A percentile compares a stretch with the other conserved stretches of the same genome.
phyloP scores from a whole-genome alignment of 306 rosid species.

The Cucurbita argyrosperma region DNA sequence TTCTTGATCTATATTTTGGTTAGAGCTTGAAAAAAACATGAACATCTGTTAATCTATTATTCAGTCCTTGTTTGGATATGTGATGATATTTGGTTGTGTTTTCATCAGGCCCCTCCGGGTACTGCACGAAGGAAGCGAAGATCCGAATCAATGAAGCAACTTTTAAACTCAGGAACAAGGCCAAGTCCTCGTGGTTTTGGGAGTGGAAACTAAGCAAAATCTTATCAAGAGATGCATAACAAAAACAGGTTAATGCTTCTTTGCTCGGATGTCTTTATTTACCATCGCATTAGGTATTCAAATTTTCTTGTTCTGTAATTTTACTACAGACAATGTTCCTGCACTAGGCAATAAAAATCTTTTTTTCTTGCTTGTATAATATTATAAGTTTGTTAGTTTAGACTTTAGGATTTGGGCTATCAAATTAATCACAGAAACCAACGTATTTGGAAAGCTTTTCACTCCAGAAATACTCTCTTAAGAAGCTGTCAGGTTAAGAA shows the following conservation, averaged over 20 bases:
- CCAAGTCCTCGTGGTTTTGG: slow-evolving; percentile 87
- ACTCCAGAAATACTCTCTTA: background rate
- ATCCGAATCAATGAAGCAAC: slow-evolving; percentile 39
- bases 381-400: background rate
- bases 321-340: background rate
- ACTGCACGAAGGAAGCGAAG: slow-evolving; percentile 81
- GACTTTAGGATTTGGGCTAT: background rate
- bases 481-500: background rate
- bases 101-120: slow-evolving; percentile 60
- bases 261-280: background rate
- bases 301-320: background rate
- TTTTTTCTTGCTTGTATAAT: background rate
- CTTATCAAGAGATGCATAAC: background rate
- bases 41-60: background rate
- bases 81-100: slow-evolving; percentile 2
- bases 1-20: background rate
- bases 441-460: background rate
- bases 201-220: slow-evolving; percentile 29
- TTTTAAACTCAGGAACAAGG: slow-evolving; percentile 39
- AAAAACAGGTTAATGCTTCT: background rate
- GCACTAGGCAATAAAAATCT: background rate
- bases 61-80: background rate
- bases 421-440: background rate
- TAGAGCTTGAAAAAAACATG: background rate
- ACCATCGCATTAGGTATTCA: background rate